A percentile compares a stretch with the other conserved stretches of the same genome.
Evolutionary conservation across 1,139 yeast genomes (phyloP).

Genomic region (Debaryomyces coudertii): DNA sequence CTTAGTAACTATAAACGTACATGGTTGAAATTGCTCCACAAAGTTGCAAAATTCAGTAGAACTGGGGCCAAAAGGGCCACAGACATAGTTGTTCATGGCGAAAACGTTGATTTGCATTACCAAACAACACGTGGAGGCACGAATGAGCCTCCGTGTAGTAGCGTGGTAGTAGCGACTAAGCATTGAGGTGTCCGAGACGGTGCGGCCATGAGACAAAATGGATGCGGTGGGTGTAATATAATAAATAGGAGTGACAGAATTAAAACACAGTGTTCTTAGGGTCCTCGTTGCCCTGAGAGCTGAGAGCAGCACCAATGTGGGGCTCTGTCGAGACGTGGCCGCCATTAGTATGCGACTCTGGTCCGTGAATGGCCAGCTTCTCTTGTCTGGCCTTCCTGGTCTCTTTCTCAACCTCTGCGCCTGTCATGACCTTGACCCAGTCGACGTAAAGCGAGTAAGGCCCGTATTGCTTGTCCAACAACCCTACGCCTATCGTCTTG

Average conservation of each 20-base stretch:
- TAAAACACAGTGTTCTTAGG: slow-evolving; percentile 10
- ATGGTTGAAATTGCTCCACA: not conserved
- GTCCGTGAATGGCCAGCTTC: slow-evolving; percentile 22
- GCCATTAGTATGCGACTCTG: slow-evolving; percentile 15
- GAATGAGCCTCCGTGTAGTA: not conserved
- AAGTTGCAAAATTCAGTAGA: not conserved
- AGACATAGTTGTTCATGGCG: not conserved
- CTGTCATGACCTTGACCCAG: slow-evolving; percentile 72
- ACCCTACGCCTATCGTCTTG: slow-evolving; percentile 77
- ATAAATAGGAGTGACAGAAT: not conserved
- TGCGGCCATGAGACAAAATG: not conserved
- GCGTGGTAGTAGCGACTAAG: not conserved
- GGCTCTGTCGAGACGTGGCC: slow-evolving; percentile 20
- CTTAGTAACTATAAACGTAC: slow-evolving; percentile 4
- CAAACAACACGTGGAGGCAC: too few relatives aligned
- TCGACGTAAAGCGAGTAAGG: slow-evolving; percentile 72
- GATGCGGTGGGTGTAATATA: not conserved
- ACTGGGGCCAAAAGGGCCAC: not conserved
- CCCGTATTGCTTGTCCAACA: slow-evolving; percentile 79
- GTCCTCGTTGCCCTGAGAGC: slow-evolving; percentile 6
- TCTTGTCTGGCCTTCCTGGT: slow-evolving; percentile 37
- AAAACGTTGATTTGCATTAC: not conserved
- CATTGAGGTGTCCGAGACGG: not conserved
- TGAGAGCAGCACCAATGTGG: slow-evolving; percentile 10
- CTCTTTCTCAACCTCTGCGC: slow-evolving; percentile 49